These are phyloP conservation scores for Sordariomycetes sp. DNA, from an alignment of 2,329 filamentous ascomycete species.

Conservation along the genomic window DNA sequence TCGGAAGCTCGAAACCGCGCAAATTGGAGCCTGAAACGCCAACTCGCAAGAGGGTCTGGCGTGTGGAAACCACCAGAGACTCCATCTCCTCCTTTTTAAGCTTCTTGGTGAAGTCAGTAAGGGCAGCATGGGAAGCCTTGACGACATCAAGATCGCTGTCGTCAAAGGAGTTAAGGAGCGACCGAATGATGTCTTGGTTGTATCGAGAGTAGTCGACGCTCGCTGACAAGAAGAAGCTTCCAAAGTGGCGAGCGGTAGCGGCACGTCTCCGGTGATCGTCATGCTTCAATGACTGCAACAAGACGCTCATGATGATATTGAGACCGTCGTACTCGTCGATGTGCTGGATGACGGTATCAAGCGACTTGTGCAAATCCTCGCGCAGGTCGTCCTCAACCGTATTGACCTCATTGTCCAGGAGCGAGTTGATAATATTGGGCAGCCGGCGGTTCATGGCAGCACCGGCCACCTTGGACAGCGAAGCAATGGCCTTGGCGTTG, in stretches of 20 bases:
- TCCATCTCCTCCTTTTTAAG: conserved; percentile 99
- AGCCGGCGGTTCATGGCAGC: conserved; percentile 84
- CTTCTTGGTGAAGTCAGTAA: conserved; percentile 79
- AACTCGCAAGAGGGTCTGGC: conserved; percentile 78
- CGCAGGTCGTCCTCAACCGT: conserved; percentile 66
- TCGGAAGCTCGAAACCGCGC: conserved; percentile 82
- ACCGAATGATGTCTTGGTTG: conserved; percentile 89
- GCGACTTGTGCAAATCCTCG: conserved; percentile 66
- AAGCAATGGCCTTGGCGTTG: conserved; percentile 90
- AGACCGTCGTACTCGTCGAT: conserved; percentile 95
- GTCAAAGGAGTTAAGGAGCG: conserved; percentile 84
- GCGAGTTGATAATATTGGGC: conserved; percentile 81
- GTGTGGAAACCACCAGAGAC: conserved; percentile 73
- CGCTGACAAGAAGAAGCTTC: conserved; percentile 74
- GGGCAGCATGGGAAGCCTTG: conserved; percentile 79
- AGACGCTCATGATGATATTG: conserved; percentile 90
- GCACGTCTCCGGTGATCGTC: conserved; percentile 83
- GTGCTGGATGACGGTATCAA: conserved; percentile 83
- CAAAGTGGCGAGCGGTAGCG: conserved; percentile 68
- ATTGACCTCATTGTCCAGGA: conserved; percentile 86
- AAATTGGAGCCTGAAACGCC: conserved; percentile 79
- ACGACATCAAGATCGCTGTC: conserved; percentile 77
- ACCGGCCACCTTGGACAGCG: conserved; percentile 83
- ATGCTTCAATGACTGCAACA: conserved; percentile 80
- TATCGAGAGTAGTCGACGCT: conserved; percentile 90